These are phyloP conservation scores for Candida wancherniae DNA, from an alignment of 805 yeast genomes.

Conservation along the genomic window DNA sequence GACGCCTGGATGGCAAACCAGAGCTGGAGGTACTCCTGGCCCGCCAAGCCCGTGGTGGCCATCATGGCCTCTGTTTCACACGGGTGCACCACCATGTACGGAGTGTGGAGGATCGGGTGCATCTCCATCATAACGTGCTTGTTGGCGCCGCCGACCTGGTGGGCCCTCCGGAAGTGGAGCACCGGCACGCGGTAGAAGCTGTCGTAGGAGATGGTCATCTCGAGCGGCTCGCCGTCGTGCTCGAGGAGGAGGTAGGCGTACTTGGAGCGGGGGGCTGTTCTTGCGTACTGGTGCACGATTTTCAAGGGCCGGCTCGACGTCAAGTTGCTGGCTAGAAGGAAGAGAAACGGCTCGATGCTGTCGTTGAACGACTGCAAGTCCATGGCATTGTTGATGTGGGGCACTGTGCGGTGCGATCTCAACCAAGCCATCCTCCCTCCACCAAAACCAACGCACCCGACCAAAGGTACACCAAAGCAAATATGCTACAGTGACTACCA, in stretches of 20 bases:
- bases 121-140: constrained; percentile 9
- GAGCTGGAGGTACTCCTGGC: constrained; percentile 7
- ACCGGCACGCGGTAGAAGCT: constrained; percentile 29
- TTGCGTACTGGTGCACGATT: constrained; percentile 10
- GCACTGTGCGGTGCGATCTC: too few relatives aligned
- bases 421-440: too few relatives aligned
- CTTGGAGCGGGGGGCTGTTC: constrained; percentile 4
- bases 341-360: constrained; percentile 1
- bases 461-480: too few relatives aligned
- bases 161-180: constrained; percentile 20
- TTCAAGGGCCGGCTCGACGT: background rate
- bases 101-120: constrained; percentile 13
- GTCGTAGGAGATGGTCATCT: constrained; percentile 27
- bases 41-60: constrained; percentile 4
- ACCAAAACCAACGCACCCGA: too few relatives aligned
- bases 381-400: too few relatives aligned
- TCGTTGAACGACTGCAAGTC: background rate
- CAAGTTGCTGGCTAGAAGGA: constrained; percentile 1
- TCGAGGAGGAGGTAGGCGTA: constrained; percentile 6
- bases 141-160: constrained; percentile 1
- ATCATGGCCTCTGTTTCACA: constrained; percentile 13
- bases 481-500: too few relatives aligned
- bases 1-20: constrained; percentile 14
- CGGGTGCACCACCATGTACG: constrained; percentile 13
- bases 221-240: constrained; percentile 5